Percentiles rank a stretch among this genome's conserved stretches.
phyloP scores from a whole-genome alignment of 2,329 filamentous ascomycete genomes.

The Diaporthe ilicicola region DNA sequence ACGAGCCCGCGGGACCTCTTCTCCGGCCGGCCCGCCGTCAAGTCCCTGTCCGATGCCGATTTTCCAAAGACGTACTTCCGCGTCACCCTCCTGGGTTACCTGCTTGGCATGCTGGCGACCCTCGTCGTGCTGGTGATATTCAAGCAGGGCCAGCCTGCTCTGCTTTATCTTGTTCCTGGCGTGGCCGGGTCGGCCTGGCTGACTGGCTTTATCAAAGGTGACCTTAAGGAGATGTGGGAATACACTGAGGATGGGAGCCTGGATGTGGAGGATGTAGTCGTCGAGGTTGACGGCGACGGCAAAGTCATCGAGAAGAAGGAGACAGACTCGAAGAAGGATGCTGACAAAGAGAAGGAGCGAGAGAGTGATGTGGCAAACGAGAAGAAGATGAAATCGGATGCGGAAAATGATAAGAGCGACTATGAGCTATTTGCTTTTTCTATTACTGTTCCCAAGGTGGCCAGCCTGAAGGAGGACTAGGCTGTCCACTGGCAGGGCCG shows the following conservation, averaged over 20 bases:
- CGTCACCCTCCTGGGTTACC: slow-evolving; percentile 79
- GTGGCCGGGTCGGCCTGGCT: slow-evolving; percentile 80
- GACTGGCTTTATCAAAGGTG: slow-evolving; percentile 75
- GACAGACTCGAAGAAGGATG: slow-evolving; percentile 28
- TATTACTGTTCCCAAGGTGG: slow-evolving; percentile 36
- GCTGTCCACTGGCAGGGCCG: neutral
- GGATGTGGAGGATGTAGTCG: slow-evolving; percentile 62
- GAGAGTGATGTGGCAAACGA: slow-evolving; percentile 29
- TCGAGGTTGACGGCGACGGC: slow-evolving; percentile 61
- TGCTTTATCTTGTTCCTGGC: slow-evolving; percentile 91
- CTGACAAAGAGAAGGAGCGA: slow-evolving; percentile 10
- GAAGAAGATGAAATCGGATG: slow-evolving; percentile 26
- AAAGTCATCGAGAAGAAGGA: slow-evolving; percentile 51
- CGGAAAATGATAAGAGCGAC: slow-evolving; percentile 2
- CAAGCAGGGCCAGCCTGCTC: slow-evolving; percentile 85
- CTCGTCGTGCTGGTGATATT: slow-evolving; percentile 80
- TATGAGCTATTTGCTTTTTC: slow-evolving; percentile 41
- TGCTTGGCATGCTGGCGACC: slow-evolving; percentile 79
- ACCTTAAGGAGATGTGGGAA: slow-evolving; percentile 78
- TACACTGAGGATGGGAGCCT: slow-evolving; percentile 79
- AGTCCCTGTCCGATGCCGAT: slow-evolving; percentile 49
- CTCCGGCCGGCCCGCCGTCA: slow-evolving; percentile 41
- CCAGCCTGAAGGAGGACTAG: slow-evolving; percentile 34
- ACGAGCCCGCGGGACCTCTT: slow-evolving; percentile 41
- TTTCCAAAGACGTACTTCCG: slow-evolving; percentile 91